Evolutionary conservation across 2,329 filamentous ascomycete genomes (phyloP), one percentile per base, ranked within the genome.

Genomic region (Alternaria consortialis): DNA sequence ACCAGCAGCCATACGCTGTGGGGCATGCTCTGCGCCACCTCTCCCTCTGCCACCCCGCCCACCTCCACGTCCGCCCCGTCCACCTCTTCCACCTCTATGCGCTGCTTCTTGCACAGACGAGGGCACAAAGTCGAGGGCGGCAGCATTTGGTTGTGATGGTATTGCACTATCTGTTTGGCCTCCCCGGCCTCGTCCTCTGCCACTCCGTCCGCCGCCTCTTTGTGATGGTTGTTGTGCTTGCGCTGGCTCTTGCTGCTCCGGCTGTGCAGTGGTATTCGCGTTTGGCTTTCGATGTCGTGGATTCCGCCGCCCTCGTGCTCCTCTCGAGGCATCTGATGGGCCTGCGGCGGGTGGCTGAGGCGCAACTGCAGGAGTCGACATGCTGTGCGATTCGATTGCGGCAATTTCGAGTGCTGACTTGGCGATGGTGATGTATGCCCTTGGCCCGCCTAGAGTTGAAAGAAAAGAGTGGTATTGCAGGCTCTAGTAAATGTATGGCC

Each of bases 401-500:
- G 42, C 27, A 39, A 46, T 56, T 37, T 44, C 34, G 44, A 12
- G 31, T 20, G 46, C 17, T 59, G 39, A 29, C 29, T 3, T n/a
- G 37, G 40, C 56, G 53, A 17, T 53, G 47, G 46, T 63, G 27
- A 13, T 51, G 50, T 15, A 32, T 42, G 52, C 47, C 25, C 34
- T 36, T 54, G 46, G 23, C 39, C 31, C 50, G 32, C 31, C 31
- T 23, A 29, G 47, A 15, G 15, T 36, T 15, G 42, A 48, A 46
- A 48, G 15, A 20, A 56, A 56, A 60, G n/a, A 31, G 13, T 46
- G 50, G 37, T 48, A 34, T 7, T 51, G 9, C 64, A 73, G 69
- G 73, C 74, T 70, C 70, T 65, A 27, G 51, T 67, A 72, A 71
- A 63, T 74, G 65, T 75, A 61, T 36, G 71, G 70, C 74, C 70